Evolutionary conservation across 345 rosid genomes (phyloP), one percentile per base, ranked within the genome.

Genomic region (Orychophragmus violaceus): DNA sequence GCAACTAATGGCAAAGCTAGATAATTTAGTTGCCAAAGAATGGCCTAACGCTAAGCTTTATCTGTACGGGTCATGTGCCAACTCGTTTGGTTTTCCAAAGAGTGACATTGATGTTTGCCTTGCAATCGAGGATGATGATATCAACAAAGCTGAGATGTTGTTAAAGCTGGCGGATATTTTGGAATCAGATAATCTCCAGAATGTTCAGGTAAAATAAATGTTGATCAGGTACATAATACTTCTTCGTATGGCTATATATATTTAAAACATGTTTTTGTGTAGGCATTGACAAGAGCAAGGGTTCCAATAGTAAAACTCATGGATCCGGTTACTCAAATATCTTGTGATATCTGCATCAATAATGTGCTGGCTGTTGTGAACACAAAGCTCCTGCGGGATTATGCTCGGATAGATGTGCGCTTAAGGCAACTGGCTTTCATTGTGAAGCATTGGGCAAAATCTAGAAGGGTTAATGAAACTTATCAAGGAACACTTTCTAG

Each of bases 381-480:
- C 80, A 94, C 99, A 29, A 94, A 88, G 83, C 99, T 94, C 75
- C 84, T 94, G 50, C 78, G 81, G 39, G 96, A 90, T 76, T 94
- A 94, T 76, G 83, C 96, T 0, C 79, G 58, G 48, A 84, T 94
- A 56, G 99, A 94, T 88, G 85, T 28, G 46, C 86, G 97, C 59
- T 71, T 90, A 70, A 77, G 81, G 71, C 99, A 94, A 77, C 69
- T 94, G 74, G 95, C 90, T 68, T 90, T 82, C 74, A 83, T 90
- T 68, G 91, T 94, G 56, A 94, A 94, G 76, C 97, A 94, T 58
- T 94, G 99, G 99, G 99, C 97, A 48, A 94, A 90, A 72, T 87
- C 96, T 3, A 87, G 99, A 81, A 88, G 80, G 52, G 99, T 94
- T 13, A 94, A 90, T 76, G 91, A 81, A 81, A 90, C 97, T 69